Evolutionary conservation across 2,329 filamentous ascomycete genomes (phyloP).

Genomic region (Capronia coronata): DNA sequence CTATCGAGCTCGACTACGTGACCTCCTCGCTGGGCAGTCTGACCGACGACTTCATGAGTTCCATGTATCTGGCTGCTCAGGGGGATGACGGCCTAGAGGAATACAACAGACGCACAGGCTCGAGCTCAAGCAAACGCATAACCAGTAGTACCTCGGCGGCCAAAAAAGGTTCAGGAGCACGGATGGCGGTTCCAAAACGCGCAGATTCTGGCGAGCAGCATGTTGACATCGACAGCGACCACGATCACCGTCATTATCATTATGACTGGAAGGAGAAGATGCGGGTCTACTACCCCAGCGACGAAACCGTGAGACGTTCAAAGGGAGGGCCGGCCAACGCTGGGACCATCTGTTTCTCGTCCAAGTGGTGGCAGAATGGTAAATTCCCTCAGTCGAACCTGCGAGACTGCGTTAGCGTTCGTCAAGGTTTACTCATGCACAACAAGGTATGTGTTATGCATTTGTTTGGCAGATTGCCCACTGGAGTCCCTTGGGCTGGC

Average conservation of each 20-base stretch:
- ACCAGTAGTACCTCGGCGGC: no score
- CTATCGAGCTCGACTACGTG: slow-evolving; percentile 25
- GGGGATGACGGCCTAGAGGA: slow-evolving; percentile 47
- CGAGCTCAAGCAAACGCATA: no score
- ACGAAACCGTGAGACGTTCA: slow-evolving; percentile 60
- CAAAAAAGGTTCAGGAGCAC: slow-evolving; percentile 15
- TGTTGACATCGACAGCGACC: no score
- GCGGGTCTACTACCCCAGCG: slow-evolving; percentile 74
- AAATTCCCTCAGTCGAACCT: slow-evolving; percentile 67
- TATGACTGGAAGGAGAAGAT: slow-evolving; percentile 42
- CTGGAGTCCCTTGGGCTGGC: slow-evolving; percentile 2
- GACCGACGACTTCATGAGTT: slow-evolving; percentile 58
- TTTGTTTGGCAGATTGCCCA: no score
- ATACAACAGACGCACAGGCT: slow-evolving; percentile 34
- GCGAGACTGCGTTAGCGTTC: slow-evolving; percentile 66
- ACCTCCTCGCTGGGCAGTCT: slow-evolving; percentile 76
- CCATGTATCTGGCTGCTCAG: slow-evolving; percentile 53
- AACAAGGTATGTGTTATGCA: slow-evolving; percentile 59
- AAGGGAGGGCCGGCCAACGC: slow-evolving; percentile 58
- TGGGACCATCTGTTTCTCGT: slow-evolving; percentile 75
- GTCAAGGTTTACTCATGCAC: slow-evolving; percentile 73
- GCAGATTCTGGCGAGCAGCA: no score
- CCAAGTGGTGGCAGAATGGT: slow-evolving; percentile 60
- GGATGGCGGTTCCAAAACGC: slow-evolving; percentile 8
- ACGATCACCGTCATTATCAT: no score